These are phyloP conservation scores for Meredithiella fracta DNA, from an alignment of 2,329 filamentous ascomycete species.

Conservation along the genomic window DNA sequence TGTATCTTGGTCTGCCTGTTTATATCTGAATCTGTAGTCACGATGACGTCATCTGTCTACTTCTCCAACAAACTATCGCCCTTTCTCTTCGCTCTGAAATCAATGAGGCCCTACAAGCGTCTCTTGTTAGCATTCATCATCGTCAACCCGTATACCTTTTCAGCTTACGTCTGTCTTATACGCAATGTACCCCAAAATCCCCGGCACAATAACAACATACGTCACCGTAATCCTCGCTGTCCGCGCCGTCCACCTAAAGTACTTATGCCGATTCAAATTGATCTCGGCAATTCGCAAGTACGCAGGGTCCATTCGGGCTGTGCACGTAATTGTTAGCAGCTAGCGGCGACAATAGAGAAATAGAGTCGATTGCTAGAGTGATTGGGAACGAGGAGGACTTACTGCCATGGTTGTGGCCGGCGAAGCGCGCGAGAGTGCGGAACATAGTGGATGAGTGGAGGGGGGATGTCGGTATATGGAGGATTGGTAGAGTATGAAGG, in stretches of 20 bases:
- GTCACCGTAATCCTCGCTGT: conserved; percentile 66
- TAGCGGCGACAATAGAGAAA: too few species aligned
- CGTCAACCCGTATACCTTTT: background rate
- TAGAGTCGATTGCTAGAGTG: too few species aligned
- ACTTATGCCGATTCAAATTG: conserved; percentile 80
- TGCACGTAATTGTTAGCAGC: background rate
- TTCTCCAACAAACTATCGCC: conserved; percentile 74
- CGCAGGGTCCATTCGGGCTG: conserved; percentile 15
- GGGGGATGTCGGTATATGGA: too few species aligned
- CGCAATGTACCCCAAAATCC: conserved; percentile 50
- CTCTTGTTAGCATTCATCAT: background rate
- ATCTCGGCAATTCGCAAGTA: conserved; percentile 23
- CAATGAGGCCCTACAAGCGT: conserved; percentile 56
- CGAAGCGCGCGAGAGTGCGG: background rate
- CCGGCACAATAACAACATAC: conserved; percentile 59
- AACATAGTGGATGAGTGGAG: background rate
- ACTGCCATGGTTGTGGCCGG: background rate
- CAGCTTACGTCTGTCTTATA: conserved; percentile 69
- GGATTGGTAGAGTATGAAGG: too few species aligned
- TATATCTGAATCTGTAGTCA: conserved; percentile 1
- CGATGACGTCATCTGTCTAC: conserved; percentile 25
- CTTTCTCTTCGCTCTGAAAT: conserved; percentile 72
- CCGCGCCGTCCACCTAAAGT: conserved; percentile 82
- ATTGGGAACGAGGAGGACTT: too few species aligned
- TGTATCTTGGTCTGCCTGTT: conserved; percentile 1